These are phyloP conservation scores for Citrus medica DNA, from an alignment of 345 rosid genomes.

Conservation along the genomic window DNA sequence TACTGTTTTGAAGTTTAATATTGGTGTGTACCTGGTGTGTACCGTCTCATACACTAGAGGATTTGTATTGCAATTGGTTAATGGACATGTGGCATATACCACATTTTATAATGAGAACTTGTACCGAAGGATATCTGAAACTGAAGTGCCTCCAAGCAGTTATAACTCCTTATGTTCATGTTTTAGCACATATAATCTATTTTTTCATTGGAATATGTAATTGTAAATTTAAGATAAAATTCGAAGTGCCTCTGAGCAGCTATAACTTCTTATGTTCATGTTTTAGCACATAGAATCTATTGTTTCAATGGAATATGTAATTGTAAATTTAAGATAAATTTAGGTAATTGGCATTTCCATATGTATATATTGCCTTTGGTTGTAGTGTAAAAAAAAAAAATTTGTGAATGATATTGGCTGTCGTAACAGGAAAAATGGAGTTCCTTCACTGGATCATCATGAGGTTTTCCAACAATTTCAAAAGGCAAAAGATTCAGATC, in stretches of 20 bases:
- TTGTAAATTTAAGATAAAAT: background rate
- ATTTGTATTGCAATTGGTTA: background rate
- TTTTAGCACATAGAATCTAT: background rate
- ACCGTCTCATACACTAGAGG: background rate
- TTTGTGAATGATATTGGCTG: slow-evolving; percentile 12
- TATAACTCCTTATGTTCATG: background rate
- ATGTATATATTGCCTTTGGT: background rate
- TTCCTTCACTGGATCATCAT: slow-evolving; percentile 14
- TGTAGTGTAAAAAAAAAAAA: background rate
- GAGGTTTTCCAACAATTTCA: slow-evolving; percentile 13
- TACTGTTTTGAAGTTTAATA: background rate
- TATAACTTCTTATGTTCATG: background rate
- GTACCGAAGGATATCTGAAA: background rate
- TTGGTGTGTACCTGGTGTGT: too few relatives aligned
- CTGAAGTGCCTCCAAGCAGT: background rate
- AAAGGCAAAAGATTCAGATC: slow-evolving; percentile 24
- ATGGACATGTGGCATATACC: background rate
- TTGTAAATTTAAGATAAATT: background rate
- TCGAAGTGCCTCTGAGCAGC: background rate
- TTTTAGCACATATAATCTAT: background rate
- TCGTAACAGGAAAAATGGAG: slow-evolving; percentile 37
- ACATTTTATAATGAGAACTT: background rate
- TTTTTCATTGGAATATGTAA: background rate
- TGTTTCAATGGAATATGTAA: background rate
- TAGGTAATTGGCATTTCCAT: background rate